Percentiles rank a stretch among this genome's conserved stretches.
phyloP scores from a whole-genome alignment of 495 filamentous ascomycete species.

The Hypoxylon trugodes region DNA sequence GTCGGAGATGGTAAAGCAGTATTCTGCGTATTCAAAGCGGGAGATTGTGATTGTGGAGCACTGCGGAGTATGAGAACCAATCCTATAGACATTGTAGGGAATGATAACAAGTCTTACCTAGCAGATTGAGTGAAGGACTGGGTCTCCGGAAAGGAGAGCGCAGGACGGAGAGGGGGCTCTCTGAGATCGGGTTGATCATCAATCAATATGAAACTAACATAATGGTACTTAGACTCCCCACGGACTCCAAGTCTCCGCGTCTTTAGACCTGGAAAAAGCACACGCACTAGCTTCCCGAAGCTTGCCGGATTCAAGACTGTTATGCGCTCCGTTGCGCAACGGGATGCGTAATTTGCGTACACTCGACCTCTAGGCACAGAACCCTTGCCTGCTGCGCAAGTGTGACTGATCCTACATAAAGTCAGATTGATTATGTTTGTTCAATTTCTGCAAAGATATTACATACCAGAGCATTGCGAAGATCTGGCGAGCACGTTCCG shows the following conservation, averaged over 20 bases:
- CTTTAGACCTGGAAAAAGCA: conserved; percentile 93
- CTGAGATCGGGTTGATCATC: conserved; percentile 65
- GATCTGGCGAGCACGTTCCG: conserved; percentile 94
- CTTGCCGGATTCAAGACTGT: conserved; percentile 94
- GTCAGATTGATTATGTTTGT: conserved; percentile 13
- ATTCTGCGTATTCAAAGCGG: conserved; percentile 57
- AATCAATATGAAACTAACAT: conserved; percentile 82
- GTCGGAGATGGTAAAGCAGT: conserved; percentile 75
- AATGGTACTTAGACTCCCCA: conserved; percentile 98
- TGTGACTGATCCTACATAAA: conserved; percentile 75
- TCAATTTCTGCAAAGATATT: neutral
- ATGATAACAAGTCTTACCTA: conserved; percentile 45
- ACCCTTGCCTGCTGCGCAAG: conserved; percentile 79
- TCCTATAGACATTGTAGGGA: neutral
- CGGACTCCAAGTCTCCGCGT: conserved; percentile 91
- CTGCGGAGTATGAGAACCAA: conserved; percentile 44
- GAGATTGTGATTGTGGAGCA: conserved; percentile 35
- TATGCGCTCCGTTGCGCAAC: conserved; percentile 90
- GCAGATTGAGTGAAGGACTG: conserved; percentile 51
- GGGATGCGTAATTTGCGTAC: conserved; percentile 89
- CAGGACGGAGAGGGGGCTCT: conserved; percentile 47
- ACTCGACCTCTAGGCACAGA: conserved; percentile 92
- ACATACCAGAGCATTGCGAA: conserved; percentile 97
- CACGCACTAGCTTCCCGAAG: conserved; percentile 95
- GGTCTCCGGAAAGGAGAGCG: conserved; percentile 49